A percentile compares a stretch with the other conserved stretches of the same genome.
These are phyloP conservation scores for Guyanaporus albipodus DNA, from an alignment of 768 basidiomycete species.

Conservation along the genomic window DNA sequence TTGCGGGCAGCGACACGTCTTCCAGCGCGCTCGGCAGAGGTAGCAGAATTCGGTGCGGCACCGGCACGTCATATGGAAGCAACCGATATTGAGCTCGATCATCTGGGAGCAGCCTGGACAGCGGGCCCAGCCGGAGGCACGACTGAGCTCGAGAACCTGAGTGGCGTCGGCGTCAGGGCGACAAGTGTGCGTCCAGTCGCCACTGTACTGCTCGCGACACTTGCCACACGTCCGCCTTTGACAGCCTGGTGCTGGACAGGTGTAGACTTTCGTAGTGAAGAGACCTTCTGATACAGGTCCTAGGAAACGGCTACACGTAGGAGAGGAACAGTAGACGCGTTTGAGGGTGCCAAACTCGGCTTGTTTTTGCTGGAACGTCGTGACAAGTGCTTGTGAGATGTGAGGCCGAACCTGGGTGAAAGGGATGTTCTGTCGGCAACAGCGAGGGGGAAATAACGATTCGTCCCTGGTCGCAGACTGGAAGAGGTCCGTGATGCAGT, in stretches of 20 bases:
- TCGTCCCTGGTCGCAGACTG: slow-evolving; percentile 35
- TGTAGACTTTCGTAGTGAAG: slow-evolving; percentile 22
- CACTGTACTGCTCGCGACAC: slow-evolving; percentile 24
- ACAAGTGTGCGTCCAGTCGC: slow-evolving; percentile 25
- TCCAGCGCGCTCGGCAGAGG: slow-evolving; percentile 55
- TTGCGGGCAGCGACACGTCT: slow-evolving; percentile 56
- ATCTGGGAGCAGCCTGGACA: slow-evolving; percentile 39
- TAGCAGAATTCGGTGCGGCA: slow-evolving; percentile 41
- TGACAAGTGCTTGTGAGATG: slow-evolving; percentile 18
- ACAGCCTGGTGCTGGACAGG: slow-evolving; percentile 21
- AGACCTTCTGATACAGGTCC: slow-evolving; percentile 27
- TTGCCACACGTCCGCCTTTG: slow-evolving; percentile 21
- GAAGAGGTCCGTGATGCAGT: slow-evolving; percentile 35
- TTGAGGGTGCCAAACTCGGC: slow-evolving; percentile 32
- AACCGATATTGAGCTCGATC: slow-evolving; percentile 37
- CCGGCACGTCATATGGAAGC: slow-evolving; percentile 40
- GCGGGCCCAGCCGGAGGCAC: slow-evolving; percentile 32
- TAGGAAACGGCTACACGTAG: slow-evolving; percentile 35
- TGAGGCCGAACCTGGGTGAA: slow-evolving; percentile 22
- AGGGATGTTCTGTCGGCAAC: slow-evolving; percentile 34
- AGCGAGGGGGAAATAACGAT: slow-evolving; percentile 39
- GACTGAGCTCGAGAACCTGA: slow-evolving; percentile 27
- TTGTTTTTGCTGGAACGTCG: slow-evolving; percentile 24
- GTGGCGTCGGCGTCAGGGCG: slow-evolving; percentile 21
- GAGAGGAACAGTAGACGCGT: slow-evolving; percentile 37